Conservation (phyloP, 2,329 filamentous ascomycete species). For the Elsinoe fawcettii region DNA sequence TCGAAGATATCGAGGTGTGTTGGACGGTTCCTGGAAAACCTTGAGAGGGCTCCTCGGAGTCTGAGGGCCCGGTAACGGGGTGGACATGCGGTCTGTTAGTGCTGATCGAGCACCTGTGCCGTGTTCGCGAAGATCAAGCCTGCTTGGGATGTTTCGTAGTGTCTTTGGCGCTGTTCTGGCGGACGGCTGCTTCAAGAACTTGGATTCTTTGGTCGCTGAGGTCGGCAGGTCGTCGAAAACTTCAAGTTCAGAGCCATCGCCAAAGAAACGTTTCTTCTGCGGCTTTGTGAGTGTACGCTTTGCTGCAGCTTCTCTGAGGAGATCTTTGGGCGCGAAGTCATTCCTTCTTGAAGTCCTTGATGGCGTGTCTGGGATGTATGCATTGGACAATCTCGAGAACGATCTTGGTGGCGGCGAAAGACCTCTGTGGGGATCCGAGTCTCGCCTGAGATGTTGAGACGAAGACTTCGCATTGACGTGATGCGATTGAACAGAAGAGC, state of each 20-base stretch:
- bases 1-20: conserved; percentile 56
- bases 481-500: conserved; percentile 67
- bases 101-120: conserved; percentile 21
- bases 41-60: conserved; percentile 51
- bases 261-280: conserved; percentile 64
- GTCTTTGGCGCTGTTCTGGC: conserved; percentile 61
- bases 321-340: conserved; percentile 42
- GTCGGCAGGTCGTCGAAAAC: conserved; percentile 92
- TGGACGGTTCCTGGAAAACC: conserved; percentile 34
- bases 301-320: conserved; percentile 45
- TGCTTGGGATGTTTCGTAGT: conserved; percentile 44
- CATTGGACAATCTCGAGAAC: conserved; percentile 42
- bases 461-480: conserved; percentile 65
- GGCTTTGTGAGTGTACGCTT: conserved; percentile 71
- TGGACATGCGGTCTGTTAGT: conserved; percentile 38
- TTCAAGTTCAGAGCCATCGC: conserved; percentile 86
- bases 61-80: conserved; percentile 37
- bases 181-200: conserved; percentile 71
- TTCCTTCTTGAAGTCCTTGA: conserved; percentile 36
- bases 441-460: conserved; percentile 65
- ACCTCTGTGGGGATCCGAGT: conserved; percentile 59
- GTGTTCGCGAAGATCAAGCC: conserved; percentile 29
- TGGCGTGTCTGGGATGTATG: conserved; percentile 43
- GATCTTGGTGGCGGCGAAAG: conserved; percentile 40
- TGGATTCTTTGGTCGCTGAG: conserved; percentile 70